Evolutionary conservation across 2,329 filamentous ascomycete species (phyloP), one percentile per base, ranked within the genome.

Genomic region (Orbilia javanica): DNA sequence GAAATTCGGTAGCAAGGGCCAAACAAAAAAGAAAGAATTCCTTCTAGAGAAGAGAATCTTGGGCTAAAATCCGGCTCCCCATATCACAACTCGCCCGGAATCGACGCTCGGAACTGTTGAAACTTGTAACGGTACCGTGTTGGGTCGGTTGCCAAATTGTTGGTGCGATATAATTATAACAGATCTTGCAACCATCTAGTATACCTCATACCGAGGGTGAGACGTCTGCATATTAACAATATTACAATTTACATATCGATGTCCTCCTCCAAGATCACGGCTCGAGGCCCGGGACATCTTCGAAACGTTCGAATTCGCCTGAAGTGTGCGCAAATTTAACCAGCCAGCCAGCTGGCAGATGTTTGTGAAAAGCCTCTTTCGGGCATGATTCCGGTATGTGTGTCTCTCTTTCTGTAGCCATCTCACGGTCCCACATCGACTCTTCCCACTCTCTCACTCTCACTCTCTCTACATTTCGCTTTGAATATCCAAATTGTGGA

Each of bases 401-500:
- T 67, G 66, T 78, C 46, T 78, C 55, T 60, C 55, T 60, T 34
- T 66, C 60, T 68, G 36, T 42, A 34, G 29, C 46, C 50, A 60
- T 73, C 50, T 55, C 4, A 36, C 52, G 22, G 74, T 68, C 74
- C 74, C 74, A 78, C 74, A 46, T 77, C 52, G 66, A 77, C 57
- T 48, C n/a, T n/a, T n/a, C 52, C 34, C 11, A 57, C 48, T 65
- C 60, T 72, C 70, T 71, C 73, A 63, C 66, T 77, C 52, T 71
- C 69, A 66, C 29, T 15, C 29, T 57, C 52, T 67, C 34, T 71
- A 60, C 67, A 52, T 72, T 72, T 78, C 74, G 74, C 74, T 78
- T 78, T 78, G 74, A 78, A 78, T 78, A 72, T 78, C 74, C 74
- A 78, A 72, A 78, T 57, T 78, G 74, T 78, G 74, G 74, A 72